phyloP scores from a whole-genome alignment of 441 rosid genomes.

The Flueggea neowawraea region DNA sequence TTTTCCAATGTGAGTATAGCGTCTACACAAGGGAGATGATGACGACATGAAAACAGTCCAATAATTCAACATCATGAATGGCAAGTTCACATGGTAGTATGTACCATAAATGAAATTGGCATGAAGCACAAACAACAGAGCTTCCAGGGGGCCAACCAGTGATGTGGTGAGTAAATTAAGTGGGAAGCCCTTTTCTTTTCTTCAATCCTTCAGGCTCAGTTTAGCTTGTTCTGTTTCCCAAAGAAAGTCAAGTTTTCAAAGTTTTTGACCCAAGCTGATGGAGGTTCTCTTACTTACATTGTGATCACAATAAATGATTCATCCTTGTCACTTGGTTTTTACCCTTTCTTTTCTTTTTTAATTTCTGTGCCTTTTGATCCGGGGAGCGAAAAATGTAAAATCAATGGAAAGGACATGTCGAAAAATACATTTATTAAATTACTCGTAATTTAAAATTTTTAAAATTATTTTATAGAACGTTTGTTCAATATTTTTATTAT shows the following conservation, averaged over 20 bases:
- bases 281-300: slow-evolving; percentile 17
- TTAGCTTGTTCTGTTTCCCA: slow-evolving; percentile 26
- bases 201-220: slow-evolving; percentile 14
- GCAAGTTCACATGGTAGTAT: no score
- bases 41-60: background rate
- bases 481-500: no score
- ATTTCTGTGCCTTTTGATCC: no score
- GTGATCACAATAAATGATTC: slow-evolving; percentile 28
- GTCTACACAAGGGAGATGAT: background rate
- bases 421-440: background rate
- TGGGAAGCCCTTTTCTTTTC: no score
- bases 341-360: background rate
- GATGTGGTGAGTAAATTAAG: no score
- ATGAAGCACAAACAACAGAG: no score
- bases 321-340: slow-evolving; percentile 8
- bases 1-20: background rate
- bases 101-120: no score
- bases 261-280: slow-evolving; percentile 15
- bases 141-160: no score
- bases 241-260: slow-evolving; percentile 13
- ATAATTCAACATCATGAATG: no score
- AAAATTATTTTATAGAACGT: no score
- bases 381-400: background rate
- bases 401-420: background rate
- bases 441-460: no score